These are phyloP conservation scores for Metarhizium album DNA, from an alignment of 2,329 filamentous ascomycete genomes.

Conservation along the genomic window DNA sequence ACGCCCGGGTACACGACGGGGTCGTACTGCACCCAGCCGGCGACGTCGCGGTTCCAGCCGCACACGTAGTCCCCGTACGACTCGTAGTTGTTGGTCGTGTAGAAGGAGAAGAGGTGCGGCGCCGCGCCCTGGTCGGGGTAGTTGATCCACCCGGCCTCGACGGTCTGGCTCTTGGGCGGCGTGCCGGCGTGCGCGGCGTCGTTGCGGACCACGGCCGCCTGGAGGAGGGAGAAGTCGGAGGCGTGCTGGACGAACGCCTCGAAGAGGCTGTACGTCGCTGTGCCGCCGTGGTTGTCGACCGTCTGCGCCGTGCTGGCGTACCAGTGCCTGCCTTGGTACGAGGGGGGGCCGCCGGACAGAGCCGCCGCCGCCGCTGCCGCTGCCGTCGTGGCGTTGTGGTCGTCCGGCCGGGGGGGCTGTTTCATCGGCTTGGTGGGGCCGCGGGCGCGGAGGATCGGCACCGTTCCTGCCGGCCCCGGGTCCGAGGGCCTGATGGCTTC, in stretches of 20 bases:
- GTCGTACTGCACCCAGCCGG: slow-evolving; percentile 13
- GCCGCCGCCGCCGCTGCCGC: neutral
- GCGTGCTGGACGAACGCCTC: slow-evolving; percentile 8
- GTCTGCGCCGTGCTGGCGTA: slow-evolving; percentile 9
- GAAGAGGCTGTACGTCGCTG: slow-evolving; percentile 10
- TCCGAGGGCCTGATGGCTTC: slow-evolving; percentile 3
- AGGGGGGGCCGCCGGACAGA: too few species aligned
- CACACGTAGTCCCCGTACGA: slow-evolving; percentile 9
- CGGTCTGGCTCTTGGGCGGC: slow-evolving; percentile 8
- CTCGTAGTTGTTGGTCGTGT: slow-evolving; percentile 11
- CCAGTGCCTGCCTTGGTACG: slow-evolving; percentile 11
- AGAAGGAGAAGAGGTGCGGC: slow-evolving; percentile 12
- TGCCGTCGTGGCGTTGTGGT: neutral
- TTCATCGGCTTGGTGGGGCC: slow-evolving; percentile 7
- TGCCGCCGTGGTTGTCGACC: slow-evolving; percentile 9
- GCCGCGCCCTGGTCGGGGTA: slow-evolving; percentile 7
- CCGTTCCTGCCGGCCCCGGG: slow-evolving; percentile 10
- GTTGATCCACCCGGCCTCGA: slow-evolving; percentile 14
- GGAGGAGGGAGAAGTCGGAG: slow-evolving; percentile 12
- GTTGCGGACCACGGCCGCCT: slow-evolving; percentile 11
- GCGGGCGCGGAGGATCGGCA: slow-evolving; percentile 11
- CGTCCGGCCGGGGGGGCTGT: slow-evolving; percentile 3
- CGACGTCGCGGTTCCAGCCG: slow-evolving; percentile 11
- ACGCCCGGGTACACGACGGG: slow-evolving; percentile 11
- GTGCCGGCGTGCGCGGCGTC: slow-evolving; percentile 6